A percentile compares a stretch with the other conserved stretches of the same genome.
Evolutionary conservation across 768 basidiomycete species (phyloP).

Genomic region (Russula griseocarnosa): DNA sequence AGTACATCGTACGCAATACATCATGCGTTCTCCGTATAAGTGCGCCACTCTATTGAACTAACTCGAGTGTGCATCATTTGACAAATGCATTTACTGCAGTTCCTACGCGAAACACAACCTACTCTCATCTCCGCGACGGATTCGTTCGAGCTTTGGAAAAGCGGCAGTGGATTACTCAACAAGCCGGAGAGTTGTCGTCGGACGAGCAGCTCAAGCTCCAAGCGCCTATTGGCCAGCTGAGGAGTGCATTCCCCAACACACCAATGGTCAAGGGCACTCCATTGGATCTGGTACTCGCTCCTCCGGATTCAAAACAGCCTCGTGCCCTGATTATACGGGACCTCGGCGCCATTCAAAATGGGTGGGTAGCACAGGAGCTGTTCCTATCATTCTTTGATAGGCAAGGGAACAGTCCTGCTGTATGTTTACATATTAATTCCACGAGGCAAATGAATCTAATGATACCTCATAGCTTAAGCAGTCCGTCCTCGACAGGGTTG

Average conservation of each 20-base stretch:
- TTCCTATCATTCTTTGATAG: constrained; percentile 72
- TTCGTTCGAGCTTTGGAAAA: constrained; percentile 71
- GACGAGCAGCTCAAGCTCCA: constrained; percentile 56
- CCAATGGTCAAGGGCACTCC: constrained; percentile 62
- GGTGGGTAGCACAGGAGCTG: constrained; percentile 74
- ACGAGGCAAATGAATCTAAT: background rate
- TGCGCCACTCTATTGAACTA: constrained; percentile 33
- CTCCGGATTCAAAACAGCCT: constrained; percentile 44
- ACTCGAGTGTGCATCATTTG: background rate
- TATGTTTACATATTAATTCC: constrained; percentile 37
- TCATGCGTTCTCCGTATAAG: constrained; percentile 74
- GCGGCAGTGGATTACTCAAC: constrained; percentile 51
- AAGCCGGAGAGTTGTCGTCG: constrained; percentile 50
- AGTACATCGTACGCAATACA: constrained; percentile 60
- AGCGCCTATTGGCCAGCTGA: constrained; percentile 65
- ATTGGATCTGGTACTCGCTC: constrained; percentile 65
- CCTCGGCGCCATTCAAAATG: constrained; percentile 63
- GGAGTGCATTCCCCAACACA: constrained; percentile 70
- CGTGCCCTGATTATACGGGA: constrained; percentile 65
- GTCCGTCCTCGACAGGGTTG: constrained; percentile 41
- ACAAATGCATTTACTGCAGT: constrained; percentile 41
- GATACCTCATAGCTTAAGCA: constrained; percentile 44
- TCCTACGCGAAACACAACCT: constrained; percentile 75
- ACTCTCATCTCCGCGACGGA: constrained; percentile 76
- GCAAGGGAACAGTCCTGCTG: constrained; percentile 64